Base-by-base conservation (phyloP, 2,329 filamentous ascomycete species). In the Cladophialophora yegresii region DNA sequence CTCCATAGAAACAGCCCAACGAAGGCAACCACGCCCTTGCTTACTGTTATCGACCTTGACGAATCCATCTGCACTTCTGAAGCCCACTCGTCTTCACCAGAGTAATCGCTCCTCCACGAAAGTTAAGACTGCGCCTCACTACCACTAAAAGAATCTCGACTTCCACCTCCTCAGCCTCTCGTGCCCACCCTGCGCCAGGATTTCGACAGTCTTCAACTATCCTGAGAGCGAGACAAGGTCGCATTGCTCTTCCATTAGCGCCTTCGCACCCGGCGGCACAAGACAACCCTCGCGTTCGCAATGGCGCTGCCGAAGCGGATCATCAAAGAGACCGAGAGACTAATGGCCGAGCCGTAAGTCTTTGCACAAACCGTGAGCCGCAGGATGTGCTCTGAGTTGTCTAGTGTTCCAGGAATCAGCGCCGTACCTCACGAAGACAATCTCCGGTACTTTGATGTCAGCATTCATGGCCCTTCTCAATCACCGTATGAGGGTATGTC, bases 351-450 rank as follows among this genome's bases (percentile, higher is more conserved):
- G 80, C 95, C 95, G 92, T 96, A 28, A 85, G 79, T 91, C 32
- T 55, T 16, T 57, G 30, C 40, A 16, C 16, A 5, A 54, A 20
- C 36, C 6, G 30, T 47, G 51, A 40, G 33, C 33, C 8, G 40
- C 33, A 50, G 13, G 23, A 16, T 26, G 7, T 50, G 33, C 36
- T 43, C 54, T 62, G 43, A 63, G 54, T 51, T 36, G 30, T 54
- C 54, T 67, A 97, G 93, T 69, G 95, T 99, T 33, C 92, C 93
- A 32, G 95, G 95, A 67, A 99, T 99, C 80, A 96, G 91, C 74
- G 95, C 95, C 56, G 84, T 96, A 58, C 96, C 96, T 55, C 95
- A 98, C 77, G 92, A 97, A 73, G 95, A 99, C 73, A 99, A 99
- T 79, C 86, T 98, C 64, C 87, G 95, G 72, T 99, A 99, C 80